A percentile compares a stretch with the other conserved stretches of the same genome.
These are phyloP conservation scores for Pyricularia grisea DNA, from an alignment of 2,329 filamentous ascomycete species.

Conservation along the genomic window DNA sequence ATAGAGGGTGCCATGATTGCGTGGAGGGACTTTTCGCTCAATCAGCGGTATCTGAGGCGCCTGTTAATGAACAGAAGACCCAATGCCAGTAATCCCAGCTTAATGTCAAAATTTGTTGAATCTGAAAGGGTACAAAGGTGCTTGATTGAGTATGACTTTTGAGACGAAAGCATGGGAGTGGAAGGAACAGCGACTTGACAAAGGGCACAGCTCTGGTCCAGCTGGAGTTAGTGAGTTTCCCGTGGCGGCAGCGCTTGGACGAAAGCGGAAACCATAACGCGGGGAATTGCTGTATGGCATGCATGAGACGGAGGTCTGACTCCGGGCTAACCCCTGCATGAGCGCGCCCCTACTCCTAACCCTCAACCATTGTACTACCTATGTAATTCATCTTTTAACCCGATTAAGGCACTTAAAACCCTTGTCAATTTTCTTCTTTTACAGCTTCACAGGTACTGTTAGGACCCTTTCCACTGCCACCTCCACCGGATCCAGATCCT, in stretches of 20 bases:
- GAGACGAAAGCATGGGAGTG: not conserved
- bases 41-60: not conserved
- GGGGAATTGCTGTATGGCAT: not conserved
- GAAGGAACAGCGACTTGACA: not conserved
- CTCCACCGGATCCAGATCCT: slow-evolving; percentile 41
- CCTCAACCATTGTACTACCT: not conserved
- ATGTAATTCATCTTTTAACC: not conserved
- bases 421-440: not conserved
- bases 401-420: not conserved
- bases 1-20: not conserved
- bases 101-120: not conserved
- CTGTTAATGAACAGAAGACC: too few relatives aligned
- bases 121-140: not conserved
- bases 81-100: not conserved
- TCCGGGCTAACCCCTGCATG: not conserved
- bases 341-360: not conserved
- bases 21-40: not conserved
- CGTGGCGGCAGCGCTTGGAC: not conserved
- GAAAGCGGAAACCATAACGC: not conserved
- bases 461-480: slow-evolving; percentile 12
- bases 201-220: not conserved
- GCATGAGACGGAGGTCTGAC: not conserved
- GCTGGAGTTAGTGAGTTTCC: not conserved
- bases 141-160: not conserved
- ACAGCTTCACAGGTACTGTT: not conserved